phyloP scores from a whole-genome alignment of 2,329 filamentous ascomycete genomes.

The Paraphaeosphaeria minitans region DNA sequence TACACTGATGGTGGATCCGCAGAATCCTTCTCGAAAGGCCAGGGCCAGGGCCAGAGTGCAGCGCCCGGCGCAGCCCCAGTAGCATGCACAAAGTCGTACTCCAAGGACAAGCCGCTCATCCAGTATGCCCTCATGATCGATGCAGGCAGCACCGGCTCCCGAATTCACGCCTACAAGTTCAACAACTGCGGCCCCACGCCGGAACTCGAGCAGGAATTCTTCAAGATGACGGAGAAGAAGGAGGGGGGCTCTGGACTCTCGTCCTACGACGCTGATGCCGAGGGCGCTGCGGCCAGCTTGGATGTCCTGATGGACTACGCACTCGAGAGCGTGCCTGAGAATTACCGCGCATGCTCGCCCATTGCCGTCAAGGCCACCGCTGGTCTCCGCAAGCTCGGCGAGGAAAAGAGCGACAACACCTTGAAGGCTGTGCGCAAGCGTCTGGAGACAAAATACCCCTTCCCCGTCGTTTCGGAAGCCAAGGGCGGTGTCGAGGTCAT shows the following conservation, averaged over 20 bases:
- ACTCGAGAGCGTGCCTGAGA: slow-evolving; percentile 81
- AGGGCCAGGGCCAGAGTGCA: slow-evolving; percentile 53
- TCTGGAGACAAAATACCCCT: slow-evolving; percentile 88
- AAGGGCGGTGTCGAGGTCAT: slow-evolving; percentile 93
- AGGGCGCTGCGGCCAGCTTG: slow-evolving; percentile 86
- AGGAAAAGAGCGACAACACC: slow-evolving; percentile 80
- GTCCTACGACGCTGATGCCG: slow-evolving; percentile 82
- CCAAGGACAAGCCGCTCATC: slow-evolving; percentile 87
- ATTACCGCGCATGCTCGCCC: slow-evolving; percentile 88
- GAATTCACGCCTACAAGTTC: slow-evolving; percentile 98
- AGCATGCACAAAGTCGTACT: slow-evolving; percentile 81
- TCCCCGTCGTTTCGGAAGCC: slow-evolving; percentile 86
- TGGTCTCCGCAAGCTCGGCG: slow-evolving; percentile 84
- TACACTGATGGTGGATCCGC: slow-evolving; percentile 2
- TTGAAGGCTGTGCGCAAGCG: slow-evolving; percentile 81
- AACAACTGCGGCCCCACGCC: slow-evolving; percentile 98
- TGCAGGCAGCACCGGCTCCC: slow-evolving; percentile 94
- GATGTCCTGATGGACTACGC: slow-evolving; percentile 88
- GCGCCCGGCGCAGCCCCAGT: slow-evolving; percentile 63
- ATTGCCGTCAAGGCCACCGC: slow-evolving; percentile 98
- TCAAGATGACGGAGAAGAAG: slow-evolving; percentile 89
- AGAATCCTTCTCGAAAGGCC: slow-evolving; percentile 32
- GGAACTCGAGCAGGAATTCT: slow-evolving; percentile 89
- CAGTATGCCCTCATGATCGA: slow-evolving; percentile 99
- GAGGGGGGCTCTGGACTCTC: slow-evolving; percentile 80